Evolutionary conservation across 2,329 filamentous ascomycete genomes (phyloP).

Genomic region (Cercospora nicotianae): DNA sequence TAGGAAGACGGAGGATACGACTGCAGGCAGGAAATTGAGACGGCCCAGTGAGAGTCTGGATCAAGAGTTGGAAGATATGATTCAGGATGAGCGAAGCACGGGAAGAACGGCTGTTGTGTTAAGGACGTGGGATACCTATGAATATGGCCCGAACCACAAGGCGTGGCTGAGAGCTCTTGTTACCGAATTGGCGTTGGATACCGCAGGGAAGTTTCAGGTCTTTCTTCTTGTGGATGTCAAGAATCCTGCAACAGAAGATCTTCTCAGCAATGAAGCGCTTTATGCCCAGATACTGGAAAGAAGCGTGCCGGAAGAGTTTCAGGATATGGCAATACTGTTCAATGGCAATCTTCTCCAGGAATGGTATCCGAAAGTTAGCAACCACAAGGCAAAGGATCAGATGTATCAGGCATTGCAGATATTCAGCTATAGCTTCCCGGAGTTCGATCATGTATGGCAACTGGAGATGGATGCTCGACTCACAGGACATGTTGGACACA

Average conservation of each 20-base stretch:
- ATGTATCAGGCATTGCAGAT: conserved; percentile 68
- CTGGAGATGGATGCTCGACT: conserved; percentile 83
- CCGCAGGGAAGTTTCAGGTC: conserved; percentile 79
- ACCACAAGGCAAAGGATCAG: conserved; percentile 69
- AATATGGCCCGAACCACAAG: conserved; percentile 74
- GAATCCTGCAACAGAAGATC: conserved; percentile 64
- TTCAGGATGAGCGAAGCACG: background rate
- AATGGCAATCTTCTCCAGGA: conserved; percentile 82
- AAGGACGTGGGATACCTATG: conserved; percentile 75
- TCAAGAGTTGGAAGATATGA: background rate
- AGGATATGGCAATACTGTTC: conserved; percentile 85
- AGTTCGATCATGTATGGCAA: conserved; percentile 64
- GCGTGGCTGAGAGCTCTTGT: conserved; percentile 78
- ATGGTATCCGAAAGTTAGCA: conserved; percentile 61
- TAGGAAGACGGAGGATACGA: background rate
- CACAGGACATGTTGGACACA: conserved; percentile 63
- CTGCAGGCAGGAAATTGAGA: background rate
- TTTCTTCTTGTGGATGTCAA: conserved; percentile 81
- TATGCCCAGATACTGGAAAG: conserved; percentile 53
- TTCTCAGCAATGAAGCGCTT: conserved; percentile 64
- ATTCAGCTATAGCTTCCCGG: conserved; percentile 48
- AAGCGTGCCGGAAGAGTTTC: conserved; percentile 74
- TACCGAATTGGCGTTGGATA: conserved; percentile 74
- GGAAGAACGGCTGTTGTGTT: conserved; percentile 55
- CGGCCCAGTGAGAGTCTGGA: background rate